Evolutionary conservation across 371 early-diverging fungal species (phyloP).

Genomic region (Haplosporangium sp.): DNA sequence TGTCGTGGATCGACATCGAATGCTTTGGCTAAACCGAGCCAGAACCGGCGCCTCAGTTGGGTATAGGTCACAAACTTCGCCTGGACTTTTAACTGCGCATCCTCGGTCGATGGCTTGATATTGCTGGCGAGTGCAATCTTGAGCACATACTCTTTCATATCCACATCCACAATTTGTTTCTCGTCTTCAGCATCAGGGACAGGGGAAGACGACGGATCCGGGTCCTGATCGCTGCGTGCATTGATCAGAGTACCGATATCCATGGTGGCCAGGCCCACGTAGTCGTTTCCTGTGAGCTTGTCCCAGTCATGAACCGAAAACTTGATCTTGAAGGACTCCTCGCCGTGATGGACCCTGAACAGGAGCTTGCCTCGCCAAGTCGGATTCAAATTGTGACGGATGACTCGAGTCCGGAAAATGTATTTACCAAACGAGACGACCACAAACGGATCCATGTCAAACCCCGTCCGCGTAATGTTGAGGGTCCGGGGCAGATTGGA

Average conservation of each 20-base stretch:
- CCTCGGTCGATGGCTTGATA: conserved; percentile 35
- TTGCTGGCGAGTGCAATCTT: conserved; percentile 32
- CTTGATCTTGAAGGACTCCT: conserved; percentile 69
- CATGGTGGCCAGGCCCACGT: conserved; percentile 70
- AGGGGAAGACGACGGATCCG: conserved; percentile 21
- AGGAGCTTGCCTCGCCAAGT: conserved; percentile 77
- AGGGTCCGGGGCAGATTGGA: conserved; percentile 69
- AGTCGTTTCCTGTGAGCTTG: conserved; percentile 78
- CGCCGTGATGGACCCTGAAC: conserved; percentile 71
- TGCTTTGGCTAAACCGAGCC: conserved; percentile 72
- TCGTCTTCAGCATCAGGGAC: conserved; percentile 58
- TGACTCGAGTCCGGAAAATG: conserved; percentile 75
- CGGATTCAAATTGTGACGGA: conserved; percentile 74
- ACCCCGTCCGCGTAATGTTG: conserved; percentile 70
- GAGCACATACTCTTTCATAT: conserved; percentile 48
- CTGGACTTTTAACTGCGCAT: conserved; percentile 61
- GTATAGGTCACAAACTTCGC: conserved; percentile 75
- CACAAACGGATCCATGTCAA: conserved; percentile 91
- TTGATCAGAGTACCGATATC: conserved; percentile 47
- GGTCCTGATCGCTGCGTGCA: conserved; percentile 14
- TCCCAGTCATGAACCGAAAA: conserved; percentile 85
- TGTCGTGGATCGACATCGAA: conserved; percentile 64
- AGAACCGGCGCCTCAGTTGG: conserved; percentile 78
- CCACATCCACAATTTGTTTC: conserved; percentile 55
- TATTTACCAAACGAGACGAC: conserved; percentile 76